A percentile compares a stretch with the other conserved stretches of the same genome.
Conservation (phyloP, 2,329 filamentous ascomycete genomes). For the Beauveria brongniartii region DNA sequence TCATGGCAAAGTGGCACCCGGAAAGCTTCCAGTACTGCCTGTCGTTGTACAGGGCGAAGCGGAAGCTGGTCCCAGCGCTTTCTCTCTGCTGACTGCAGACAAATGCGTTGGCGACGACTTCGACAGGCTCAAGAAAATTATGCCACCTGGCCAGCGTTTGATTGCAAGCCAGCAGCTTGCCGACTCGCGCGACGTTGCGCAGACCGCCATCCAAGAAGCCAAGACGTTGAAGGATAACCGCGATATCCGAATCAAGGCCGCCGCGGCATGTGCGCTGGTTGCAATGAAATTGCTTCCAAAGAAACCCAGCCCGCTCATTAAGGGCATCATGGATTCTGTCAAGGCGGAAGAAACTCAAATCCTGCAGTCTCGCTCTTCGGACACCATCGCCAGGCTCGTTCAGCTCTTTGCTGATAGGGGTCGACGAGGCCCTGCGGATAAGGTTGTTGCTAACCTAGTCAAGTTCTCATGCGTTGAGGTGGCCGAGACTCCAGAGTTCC, state of each 20-base stretch:
- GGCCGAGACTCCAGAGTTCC: slow-evolving; percentile 93
- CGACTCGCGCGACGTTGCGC: slow-evolving; percentile 65
- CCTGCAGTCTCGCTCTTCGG: slow-evolving; percentile 78
- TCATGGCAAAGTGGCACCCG: slow-evolving; percentile 69
- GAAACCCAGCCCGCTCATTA: slow-evolving; percentile 88
- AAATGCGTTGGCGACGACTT: slow-evolving; percentile 81
- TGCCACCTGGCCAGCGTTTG: slow-evolving; percentile 80
- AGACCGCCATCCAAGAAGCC: slow-evolving; percentile 70
- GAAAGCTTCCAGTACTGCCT: slow-evolving; percentile 70
- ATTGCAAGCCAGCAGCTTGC: slow-evolving; percentile 72
- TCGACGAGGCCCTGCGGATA: slow-evolving; percentile 80
- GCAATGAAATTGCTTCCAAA: slow-evolving; percentile 84
- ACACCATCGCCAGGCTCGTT: slow-evolving; percentile 77
- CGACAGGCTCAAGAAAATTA: slow-evolving; percentile 77
- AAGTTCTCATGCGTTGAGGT: slow-evolving; percentile 98
- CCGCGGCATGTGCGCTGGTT: slow-evolving; percentile 79
- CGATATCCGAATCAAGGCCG: slow-evolving; percentile 78
- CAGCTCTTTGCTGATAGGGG: slow-evolving; percentile 74
- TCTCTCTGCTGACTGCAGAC: slow-evolving; percentile 80
- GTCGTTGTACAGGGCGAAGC: slow-evolving; percentile 90
- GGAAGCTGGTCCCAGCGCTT: slow-evolving; percentile 85
- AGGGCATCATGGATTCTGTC: slow-evolving; percentile 96
- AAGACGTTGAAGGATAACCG: slow-evolving; percentile 69
- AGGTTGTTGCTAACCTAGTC: slow-evolving; percentile 89
- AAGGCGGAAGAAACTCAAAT: slow-evolving; percentile 90